Base-by-base conservation (phyloP, 2,329 filamentous ascomycete genomes). In the Thermothelomyces thermophilus region DNA sequence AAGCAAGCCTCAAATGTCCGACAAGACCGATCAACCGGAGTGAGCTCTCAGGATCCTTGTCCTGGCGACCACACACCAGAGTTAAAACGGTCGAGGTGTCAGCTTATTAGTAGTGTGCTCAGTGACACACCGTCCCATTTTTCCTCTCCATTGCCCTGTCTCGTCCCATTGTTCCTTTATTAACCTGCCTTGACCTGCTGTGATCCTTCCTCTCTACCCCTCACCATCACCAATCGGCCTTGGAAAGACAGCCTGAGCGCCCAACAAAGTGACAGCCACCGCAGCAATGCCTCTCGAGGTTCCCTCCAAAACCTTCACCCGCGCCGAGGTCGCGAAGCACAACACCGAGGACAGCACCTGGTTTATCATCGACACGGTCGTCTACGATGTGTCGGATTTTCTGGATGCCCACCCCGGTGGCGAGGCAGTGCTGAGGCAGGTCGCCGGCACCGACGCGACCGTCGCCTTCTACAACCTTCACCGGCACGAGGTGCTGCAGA, bases 401-500 rank as follows among this genome's bases (percentile, higher is more conserved):
- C 68, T 89, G 59, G 86, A 93, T 64, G 87, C 86, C 19, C 89
- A 95, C 62, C 89, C 89, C 0, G 88, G 88, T 59, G 89, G 88
- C 61, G 82, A 83, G 61, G 82, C 86, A 37, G 88, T 94, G 20
- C 79, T 94, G 33, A 76, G 79, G 47, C 87, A 95, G 68, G 80
- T 91, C 41, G 89, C 86, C 26, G 89, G 89, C 55, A 77, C 81
- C 58, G 89, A 95, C 63, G 87, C 88, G 44, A 95, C 89, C 2
- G 72, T 77, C 31, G 85, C 84, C 50, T 95, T 94, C 69, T 95
- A 94, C 79, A 94, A 94, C 73, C 82, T 95, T 46, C 90, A 95
- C 71, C 77, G 89, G 22, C 88, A 95, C 60, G 89, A 95, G 68
- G 87, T 94, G n/a, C 77, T 95, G 10, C 73, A 82, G 53, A 90